Evolutionary conservation across 177 flowering plant species (phyloP), one percentile per base, ranked within the genome.

Genomic region (Vitis hybrid): DNA sequence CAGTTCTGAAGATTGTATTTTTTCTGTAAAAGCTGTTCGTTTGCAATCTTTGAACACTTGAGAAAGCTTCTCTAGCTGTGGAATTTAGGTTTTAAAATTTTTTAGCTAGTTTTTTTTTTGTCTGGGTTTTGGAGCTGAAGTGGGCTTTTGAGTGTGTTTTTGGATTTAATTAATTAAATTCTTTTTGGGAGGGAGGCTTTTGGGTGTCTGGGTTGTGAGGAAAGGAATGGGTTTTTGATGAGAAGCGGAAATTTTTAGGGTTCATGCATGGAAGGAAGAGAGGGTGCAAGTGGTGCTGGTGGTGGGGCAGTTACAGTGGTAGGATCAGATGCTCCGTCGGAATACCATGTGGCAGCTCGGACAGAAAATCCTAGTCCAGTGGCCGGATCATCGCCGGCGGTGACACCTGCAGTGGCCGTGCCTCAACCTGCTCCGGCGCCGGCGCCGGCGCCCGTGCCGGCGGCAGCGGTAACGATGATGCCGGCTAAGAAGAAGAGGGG

Each of bases 251-350:
- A 19, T 69, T 75, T 57, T 39, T 67, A 54, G 67, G 74, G 66
- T 72, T 83, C 80, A 79, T 74, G 76, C 34, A 91, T 89, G 97
- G 95, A 93, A 74, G 87, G 83, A 56, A 77, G 83, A 69, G 88
- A 81, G 70, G 84, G 81, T 62, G 78, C 60, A 77, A 75, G 74
- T 60, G 52, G 72, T 71, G 67, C 54, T 21, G 82, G 69, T 57
- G 74, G 84, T 70, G 89, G 88, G 74, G 97, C 91, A 62, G 91
- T 91, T 68, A 88, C 98, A 54, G 94, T 91, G 82, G 86, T 88
- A 80, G 88, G 87, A 78, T 89, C 92, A 69, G 97, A 92, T 71
- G 97, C 93, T 70, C 92, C 96, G 14, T 82, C 94, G 7, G 87
- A 83, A 51, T 91, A 77, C 80, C 94, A 88, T 72, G 80, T 87